phyloP scores from a whole-genome alignment of 805 yeast species.

The Metschnikowia proteae region DNA sequence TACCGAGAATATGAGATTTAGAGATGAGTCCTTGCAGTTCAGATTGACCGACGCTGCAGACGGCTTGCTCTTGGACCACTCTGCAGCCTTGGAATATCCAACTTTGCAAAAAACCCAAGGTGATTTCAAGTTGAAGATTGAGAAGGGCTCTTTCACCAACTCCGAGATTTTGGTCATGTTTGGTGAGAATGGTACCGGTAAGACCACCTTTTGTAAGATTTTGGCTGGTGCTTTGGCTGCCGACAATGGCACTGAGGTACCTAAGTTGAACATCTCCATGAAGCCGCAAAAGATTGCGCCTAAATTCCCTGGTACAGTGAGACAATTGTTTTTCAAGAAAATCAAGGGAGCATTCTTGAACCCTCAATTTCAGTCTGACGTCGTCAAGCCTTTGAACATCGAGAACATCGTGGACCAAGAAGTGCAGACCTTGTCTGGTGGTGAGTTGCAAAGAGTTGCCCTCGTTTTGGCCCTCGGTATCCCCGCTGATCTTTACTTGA shows the following conservation, averaged over 20 bases:
- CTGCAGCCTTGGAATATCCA: conserved; percentile 76
- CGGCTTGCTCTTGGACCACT: conserved; percentile 67
- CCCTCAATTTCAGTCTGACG: conserved; percentile 98
- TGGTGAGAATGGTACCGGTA: conserved; percentile 99
- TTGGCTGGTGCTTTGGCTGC: conserved; percentile 92
- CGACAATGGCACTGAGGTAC: conserved; percentile 75
- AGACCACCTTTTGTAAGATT: conserved; percentile 93
- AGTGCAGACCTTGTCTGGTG: conserved; percentile 96
- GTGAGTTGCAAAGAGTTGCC: conserved; percentile 99
- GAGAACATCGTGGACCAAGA: conserved; percentile 96
- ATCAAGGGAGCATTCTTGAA: conserved; percentile 89
- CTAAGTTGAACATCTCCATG: conserved; percentile 90
- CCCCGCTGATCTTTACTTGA: conserved; percentile 92
- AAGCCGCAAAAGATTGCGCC: conserved; percentile 99
- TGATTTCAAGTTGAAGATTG: conserved; percentile 81
- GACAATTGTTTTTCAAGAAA: conserved; percentile 95
- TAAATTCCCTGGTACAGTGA: conserved; percentile 96
- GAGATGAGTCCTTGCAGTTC: conserved; percentile 93
- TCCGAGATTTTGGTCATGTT: conserved; percentile 97
- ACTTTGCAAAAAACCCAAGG: conserved; percentile 89
- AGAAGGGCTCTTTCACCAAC: conserved; percentile 88
- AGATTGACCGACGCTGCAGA: conserved; percentile 89
- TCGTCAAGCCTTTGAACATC: conserved; percentile 88
- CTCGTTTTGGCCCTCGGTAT: conserved; percentile 91
- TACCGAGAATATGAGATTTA: conserved; percentile 93